Evolutionary conservation across 2,329 filamentous ascomycete species (phyloP).

Genomic region (Aspergillus sojae): DNA sequence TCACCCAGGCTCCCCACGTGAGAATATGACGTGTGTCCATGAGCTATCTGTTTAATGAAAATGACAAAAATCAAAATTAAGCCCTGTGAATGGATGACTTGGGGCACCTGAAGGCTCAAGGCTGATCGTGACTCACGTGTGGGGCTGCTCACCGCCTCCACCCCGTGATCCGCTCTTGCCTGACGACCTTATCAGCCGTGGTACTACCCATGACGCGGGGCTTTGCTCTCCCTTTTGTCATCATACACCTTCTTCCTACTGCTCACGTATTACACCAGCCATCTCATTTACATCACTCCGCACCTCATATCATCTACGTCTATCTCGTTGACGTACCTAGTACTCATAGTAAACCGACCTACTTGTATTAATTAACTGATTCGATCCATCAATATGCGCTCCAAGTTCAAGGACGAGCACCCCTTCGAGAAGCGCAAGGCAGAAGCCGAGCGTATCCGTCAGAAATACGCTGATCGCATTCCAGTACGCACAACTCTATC

Average conservation of each 20-base stretch:
- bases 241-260: constrained; percentile 16
- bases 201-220: constrained; percentile 31
- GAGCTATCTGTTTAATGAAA: not conserved
- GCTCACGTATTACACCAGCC: constrained; percentile 31
- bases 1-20: constrained; percentile 7
- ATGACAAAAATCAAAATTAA: not conserved
- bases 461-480: constrained; percentile 98
- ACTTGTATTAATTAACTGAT: constrained; percentile 8
- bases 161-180: constrained; percentile 22
- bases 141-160: constrained; percentile 29
- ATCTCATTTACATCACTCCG: constrained; percentile 18
- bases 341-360: not conserved
- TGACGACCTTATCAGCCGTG: constrained; percentile 23
- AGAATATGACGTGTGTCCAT: constrained; percentile 6
- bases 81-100: constrained; percentile 7
- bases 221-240: constrained; percentile 23
- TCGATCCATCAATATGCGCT: constrained; percentile 71
- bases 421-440: constrained; percentile 99
- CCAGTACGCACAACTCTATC: constrained; percentile 65
- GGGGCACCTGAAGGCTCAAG: constrained; percentile 8
- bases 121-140: constrained; percentile 25
- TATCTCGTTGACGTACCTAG: constrained; percentile 18
- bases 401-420: constrained; percentile 99
- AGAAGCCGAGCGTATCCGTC: constrained; percentile 97
- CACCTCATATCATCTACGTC: constrained; percentile 20